A percentile compares a stretch with the other conserved stretches of the same genome.
Conservation (phyloP, 768 basidiomycete genomes). For the Gyrodon lividus region DNA sequence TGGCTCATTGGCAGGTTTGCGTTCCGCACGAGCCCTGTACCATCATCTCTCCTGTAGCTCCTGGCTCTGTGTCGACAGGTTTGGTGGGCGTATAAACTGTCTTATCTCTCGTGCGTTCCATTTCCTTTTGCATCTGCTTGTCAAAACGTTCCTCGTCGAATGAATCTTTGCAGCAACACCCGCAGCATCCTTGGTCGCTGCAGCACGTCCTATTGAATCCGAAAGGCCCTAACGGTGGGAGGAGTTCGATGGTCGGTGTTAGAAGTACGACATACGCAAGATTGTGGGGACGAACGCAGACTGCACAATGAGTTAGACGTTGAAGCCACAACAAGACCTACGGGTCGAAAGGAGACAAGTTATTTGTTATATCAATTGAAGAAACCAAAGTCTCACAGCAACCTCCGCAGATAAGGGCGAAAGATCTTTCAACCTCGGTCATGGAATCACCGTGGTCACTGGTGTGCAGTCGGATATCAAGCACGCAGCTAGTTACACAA, state of each 20-base stretch:
- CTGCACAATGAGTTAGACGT: slow-evolving; percentile 11
- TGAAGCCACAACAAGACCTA: slow-evolving; percentile 11
- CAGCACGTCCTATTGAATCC: slow-evolving; percentile 12
- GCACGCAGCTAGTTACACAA: not conserved
- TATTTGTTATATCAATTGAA: not conserved
- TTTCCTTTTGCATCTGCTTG: slow-evolving; percentile 11
- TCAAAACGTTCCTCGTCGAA: slow-evolving; percentile 22
- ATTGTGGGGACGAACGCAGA: slow-evolving; percentile 10
- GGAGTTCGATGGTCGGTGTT: not conserved
- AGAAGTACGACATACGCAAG: not conserved
- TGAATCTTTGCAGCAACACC: slow-evolving; percentile 17
- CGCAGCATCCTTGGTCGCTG: slow-evolving; percentile 16
- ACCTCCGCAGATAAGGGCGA: slow-evolving; percentile 14
- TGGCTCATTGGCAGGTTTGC: too few relatives aligned
- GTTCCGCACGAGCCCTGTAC: too few relatives aligned
- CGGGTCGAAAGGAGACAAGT: not conserved
- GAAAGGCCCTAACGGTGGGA: slow-evolving; percentile 1
- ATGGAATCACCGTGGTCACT: slow-evolving; percentile 1
- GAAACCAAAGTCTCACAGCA: slow-evolving; percentile 7
- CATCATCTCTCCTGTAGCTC: slow-evolving; percentile 2
- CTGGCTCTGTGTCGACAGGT: slow-evolving; percentile 11
- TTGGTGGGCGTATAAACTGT: slow-evolving; percentile 2
- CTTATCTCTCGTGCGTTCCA: slow-evolving; percentile 22
- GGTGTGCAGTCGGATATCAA: not conserved
- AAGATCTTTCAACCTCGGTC: slow-evolving; percentile 2